Evolutionary conservation across 169 alveolate species (phyloP), one percentile per base, ranked within the genome.

Genomic region (Cryptosporidium felis): DNA sequence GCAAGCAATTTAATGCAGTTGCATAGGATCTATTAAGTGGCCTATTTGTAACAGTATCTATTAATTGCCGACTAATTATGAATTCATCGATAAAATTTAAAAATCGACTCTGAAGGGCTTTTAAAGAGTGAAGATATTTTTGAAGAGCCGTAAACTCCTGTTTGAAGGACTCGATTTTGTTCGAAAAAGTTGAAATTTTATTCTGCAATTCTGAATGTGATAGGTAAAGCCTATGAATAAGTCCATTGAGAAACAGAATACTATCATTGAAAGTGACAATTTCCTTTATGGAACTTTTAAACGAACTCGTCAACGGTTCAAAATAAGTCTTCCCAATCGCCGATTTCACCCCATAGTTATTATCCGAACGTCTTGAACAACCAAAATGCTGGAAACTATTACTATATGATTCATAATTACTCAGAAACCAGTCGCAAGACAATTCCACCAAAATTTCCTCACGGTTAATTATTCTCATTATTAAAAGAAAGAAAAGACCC

Each of bases 101-200:
- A 49, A 74, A 18, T 36, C 26, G 36, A 21, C 34, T 56, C 18
- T 74, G 30, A 5, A 74, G 38, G 9, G n/a, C 5, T 53, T 32
- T 36, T 14, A 53, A 18, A 40, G 40, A n/a, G 3, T 28, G 36
- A 12, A 51, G 23, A 5, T 44, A 34, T 14, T 36, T 56, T 42
- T 74, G 56, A 53, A 74, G 40, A 21, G 14, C 4, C 3, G 23
- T 56, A 32, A 74, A 74, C 21, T 36, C 28, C 23, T 53, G 46
- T n/a, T 74, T 74, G 18, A 74, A 21, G 3, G 60, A 65, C 10
- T 74, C 85, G 3, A 74, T 42, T 21, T 74, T 53, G 40, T 53
- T 32, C 5, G 59, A 36, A 36, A 26, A 30, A 0, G n/a, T 32
- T 18, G 85, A 74, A 1, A 74, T 56, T 32, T 53, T 34, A n/a